Evolutionary conservation across 2,329 filamentous ascomycete genomes (phyloP), one percentile per base, ranked within the genome.

Genomic region (Sporothrix variecibatus): DNA sequence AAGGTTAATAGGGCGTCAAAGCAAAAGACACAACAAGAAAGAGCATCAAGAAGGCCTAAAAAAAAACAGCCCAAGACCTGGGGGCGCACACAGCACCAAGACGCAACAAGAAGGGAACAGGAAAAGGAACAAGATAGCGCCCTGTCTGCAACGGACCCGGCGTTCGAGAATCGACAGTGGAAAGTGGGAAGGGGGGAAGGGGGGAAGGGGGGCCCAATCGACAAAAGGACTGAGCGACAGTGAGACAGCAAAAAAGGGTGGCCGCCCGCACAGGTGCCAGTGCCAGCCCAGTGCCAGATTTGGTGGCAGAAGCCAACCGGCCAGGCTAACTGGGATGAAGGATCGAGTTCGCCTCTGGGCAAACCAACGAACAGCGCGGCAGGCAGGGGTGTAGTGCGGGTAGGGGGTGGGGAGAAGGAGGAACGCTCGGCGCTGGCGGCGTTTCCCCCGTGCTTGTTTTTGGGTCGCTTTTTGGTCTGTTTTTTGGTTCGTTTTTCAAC

Each of bases 281-380:
- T 34, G 2, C 34, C 34, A 34, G 34, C 34, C 34, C 34, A 34
- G 0, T 34, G 34, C 34, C 58, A 64, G 67, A 34, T 20, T 49
- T 49, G 43, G 23, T 56, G 51, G 15, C 62, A 67, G 38, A 26
- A n/a, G n/a, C 60, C 62, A 67, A 38, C 62, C 62, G 38, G 51
- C 58, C 71, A 58, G 31, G 43, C 58, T 64, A 72, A 49, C 69
- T 71, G 53, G 69, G 69, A 71, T 71, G 69, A 60, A 71, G 69
- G 51, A 58, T 60, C 51, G 34, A 62, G 23, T 40, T 38, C 38
- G 38, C 62, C 62, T 28, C 12, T 67, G 38, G 38, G 34, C 38
- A 23, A 67, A 20, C 17, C 38, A 43, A 28, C 62, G 38, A 67
- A 56, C n/a, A 26, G 62, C 38, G 38, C 62, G 46, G 3, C 49